These are phyloP conservation scores for Phytophthora pistaciae DNA, from an alignment of 352 stramenopile genomes.

Conservation along the genomic window DNA sequence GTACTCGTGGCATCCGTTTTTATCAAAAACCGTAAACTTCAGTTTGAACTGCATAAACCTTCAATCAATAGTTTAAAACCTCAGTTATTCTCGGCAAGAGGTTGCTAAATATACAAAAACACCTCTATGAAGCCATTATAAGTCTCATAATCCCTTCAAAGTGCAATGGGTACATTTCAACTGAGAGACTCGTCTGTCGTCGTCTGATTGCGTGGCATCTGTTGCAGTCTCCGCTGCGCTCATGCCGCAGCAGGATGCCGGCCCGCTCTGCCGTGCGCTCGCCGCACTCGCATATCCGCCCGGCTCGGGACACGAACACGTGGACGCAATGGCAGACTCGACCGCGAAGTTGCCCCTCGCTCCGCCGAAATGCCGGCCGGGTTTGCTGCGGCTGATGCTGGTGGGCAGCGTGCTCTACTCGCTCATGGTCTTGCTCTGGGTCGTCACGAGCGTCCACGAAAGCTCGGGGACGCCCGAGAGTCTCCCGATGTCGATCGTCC, in stretches of 20 bases:
- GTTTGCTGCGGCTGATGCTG: conserved; percentile 27
- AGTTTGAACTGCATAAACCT: too few species aligned
- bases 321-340: conserved; percentile 26
- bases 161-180: too few species aligned
- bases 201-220: too few species aligned
- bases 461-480: conserved; percentile 12
- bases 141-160: too few species aligned
- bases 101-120: too few species aligned
- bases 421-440: conserved; percentile 6
- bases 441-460: conserved; percentile 27
- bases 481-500: conserved; percentile 23
- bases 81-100: too few species aligned
- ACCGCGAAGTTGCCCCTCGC: conserved; percentile 8
- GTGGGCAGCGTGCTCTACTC: conserved; percentile 30
- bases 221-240: too few species aligned
- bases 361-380: conserved; percentile 27
- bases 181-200: too few species aligned
- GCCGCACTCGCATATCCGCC: conserved; percentile 12
- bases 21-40: too few species aligned
- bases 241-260: not conserved
- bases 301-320: not conserved
- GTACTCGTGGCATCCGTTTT: too few species aligned
- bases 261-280: conserved; percentile 7
- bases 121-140: too few species aligned
- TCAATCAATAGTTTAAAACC: too few species aligned